phyloP scores from a whole-genome alignment of 2,329 filamentous ascomycete genomes.

The Cadophora gregata region DNA sequence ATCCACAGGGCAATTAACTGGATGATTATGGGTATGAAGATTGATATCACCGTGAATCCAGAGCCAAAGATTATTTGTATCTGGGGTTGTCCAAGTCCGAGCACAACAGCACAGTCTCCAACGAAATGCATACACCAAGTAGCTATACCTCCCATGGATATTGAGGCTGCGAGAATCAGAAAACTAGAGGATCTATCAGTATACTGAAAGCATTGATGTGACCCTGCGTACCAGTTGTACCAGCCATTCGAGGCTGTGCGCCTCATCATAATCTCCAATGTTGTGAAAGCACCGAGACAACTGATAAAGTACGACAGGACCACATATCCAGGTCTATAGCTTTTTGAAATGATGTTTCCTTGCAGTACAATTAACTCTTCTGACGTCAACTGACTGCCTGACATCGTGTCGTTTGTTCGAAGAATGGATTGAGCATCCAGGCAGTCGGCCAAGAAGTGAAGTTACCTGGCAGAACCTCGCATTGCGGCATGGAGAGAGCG shows the following conservation, averaged over 20 bases:
- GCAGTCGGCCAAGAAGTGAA: background rate
- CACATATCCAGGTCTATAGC: constrained; percentile 62
- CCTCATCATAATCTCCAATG: constrained; percentile 81
- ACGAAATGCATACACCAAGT: constrained; percentile 86
- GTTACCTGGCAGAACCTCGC: too few relatives aligned
- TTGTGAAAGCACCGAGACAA: constrained; percentile 77
- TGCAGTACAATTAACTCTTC: constrained; percentile 20
- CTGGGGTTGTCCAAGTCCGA: constrained; percentile 64
- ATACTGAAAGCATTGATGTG: background rate
- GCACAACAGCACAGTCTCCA: constrained; percentile 78
- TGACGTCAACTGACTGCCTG: background rate
- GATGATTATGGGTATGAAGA: constrained; percentile 79
- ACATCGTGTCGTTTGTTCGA: background rate
- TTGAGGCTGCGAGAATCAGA: constrained; percentile 66
- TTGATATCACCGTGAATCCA: constrained; percentile 76
- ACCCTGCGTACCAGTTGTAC: constrained; percentile 66
- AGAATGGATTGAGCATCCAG: background rate
- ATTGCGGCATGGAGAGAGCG: background rate
- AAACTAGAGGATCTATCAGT: constrained; percentile 51
- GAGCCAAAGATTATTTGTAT: constrained; percentile 78
- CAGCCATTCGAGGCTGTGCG: constrained; percentile 71
- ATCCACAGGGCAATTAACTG: constrained; percentile 74
- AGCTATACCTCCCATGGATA: constrained; percentile 75
- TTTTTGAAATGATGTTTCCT: constrained; percentile 31
- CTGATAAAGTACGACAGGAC: constrained; percentile 73